Conservation (phyloP, 2,329 filamentous ascomycete species). For the Ophiostoma triangulosporum region DNA sequence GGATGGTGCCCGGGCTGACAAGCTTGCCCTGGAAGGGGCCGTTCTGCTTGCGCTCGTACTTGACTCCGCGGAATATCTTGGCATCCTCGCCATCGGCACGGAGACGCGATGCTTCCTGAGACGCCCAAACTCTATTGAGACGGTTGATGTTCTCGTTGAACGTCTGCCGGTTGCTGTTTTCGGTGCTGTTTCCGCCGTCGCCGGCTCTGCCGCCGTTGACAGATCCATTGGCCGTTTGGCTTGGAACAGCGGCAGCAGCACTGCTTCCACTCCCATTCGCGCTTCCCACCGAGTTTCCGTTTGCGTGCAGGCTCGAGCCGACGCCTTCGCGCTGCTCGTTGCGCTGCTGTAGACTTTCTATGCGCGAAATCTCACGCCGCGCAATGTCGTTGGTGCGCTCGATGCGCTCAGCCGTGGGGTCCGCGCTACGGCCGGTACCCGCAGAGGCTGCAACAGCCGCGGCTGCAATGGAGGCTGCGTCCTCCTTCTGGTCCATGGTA, state of each 20-base stretch:
- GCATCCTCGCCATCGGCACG: slow-evolving; percentile 34
- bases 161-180: slow-evolving; percentile 11
- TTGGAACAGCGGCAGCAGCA: background rate
- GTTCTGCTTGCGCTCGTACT: slow-evolving; percentile 47
- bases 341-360: slow-evolving; percentile 37
- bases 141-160: slow-evolving; percentile 39
- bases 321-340: slow-evolving; percentile 33
- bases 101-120: slow-evolving; percentile 35
- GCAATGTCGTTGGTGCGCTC: slow-evolving; percentile 37
- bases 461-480: slow-evolving; percentile 1
- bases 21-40: slow-evolving; percentile 50
- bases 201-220: slow-evolving; percentile 2
- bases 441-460: background rate
- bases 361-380: slow-evolving; percentile 36
- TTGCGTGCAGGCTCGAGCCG: slow-evolving; percentile 1
- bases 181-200: slow-evolving; percentile 18
- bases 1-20: slow-evolving; percentile 46
- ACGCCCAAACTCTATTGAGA: slow-evolving; percentile 42
- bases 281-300: background rate
- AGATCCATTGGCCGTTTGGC: background rate
- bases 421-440: background rate
- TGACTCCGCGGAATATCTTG: slow-evolving; percentile 45
- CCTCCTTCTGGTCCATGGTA: slow-evolving; percentile 19
- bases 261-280: background rate
- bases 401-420: slow-evolving; percentile 19